phyloP scores from a whole-genome alignment of 768 basidiomycete genomes.

The Clathrus columnatus region DNA sequence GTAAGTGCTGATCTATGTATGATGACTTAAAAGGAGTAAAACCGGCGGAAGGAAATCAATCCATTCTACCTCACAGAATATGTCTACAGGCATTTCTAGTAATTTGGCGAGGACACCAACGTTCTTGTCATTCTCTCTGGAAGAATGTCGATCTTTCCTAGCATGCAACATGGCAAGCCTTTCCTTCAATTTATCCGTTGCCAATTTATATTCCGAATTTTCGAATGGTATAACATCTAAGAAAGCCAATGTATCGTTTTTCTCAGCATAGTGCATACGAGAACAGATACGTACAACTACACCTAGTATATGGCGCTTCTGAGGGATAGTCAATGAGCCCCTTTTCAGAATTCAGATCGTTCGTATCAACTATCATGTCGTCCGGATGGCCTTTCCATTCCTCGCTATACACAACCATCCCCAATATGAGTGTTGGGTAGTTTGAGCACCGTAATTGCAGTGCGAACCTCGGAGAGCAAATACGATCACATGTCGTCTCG shows the following conservation, averaged over 20 bases:
- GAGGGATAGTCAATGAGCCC: not conserved
- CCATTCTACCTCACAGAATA: conserved; percentile 21
- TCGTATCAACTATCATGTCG: no score
- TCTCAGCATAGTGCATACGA: not conserved
- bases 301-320: not conserved
- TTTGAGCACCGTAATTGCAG: no score
- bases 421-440: no score
- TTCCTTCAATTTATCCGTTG: not conserved
- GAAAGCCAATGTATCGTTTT: no score
- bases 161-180: not conserved
- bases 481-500: not conserved
- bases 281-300: not conserved
- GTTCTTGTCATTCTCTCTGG: not conserved
- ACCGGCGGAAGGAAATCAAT: not conserved
- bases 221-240: not conserved
- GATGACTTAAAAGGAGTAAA: not conserved
- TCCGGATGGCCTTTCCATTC: no score
- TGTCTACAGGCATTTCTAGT: conserved; percentile 19
- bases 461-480: not conserved
- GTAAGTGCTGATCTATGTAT: conserved; percentile 32
- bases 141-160: not conserved
- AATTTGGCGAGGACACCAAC: conserved; percentile 3
- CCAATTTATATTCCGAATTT: not conserved
- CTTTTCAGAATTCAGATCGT: not conserved
- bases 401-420: no score